phyloP scores from a whole-genome alignment of 108 stramenopile species.

The Nitzschia sp. region DNA sequence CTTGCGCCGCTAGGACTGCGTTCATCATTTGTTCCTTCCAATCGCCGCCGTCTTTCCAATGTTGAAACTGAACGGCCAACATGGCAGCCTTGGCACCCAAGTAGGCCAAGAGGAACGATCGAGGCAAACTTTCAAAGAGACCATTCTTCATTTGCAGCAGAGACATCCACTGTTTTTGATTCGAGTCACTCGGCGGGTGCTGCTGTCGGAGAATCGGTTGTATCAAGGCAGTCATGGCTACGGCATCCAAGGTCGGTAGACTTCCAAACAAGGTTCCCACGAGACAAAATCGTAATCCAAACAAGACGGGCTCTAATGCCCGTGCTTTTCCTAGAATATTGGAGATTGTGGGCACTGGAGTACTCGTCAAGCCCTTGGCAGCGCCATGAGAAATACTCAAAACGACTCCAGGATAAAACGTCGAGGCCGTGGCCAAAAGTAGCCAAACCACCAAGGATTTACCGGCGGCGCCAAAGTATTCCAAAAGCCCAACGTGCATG shows the following conservation, averaged over 20 bases:
- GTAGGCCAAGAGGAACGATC: neutral
- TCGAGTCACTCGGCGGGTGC: no score
- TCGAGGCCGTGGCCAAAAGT: constrained; percentile 4
- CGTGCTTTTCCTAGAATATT: constrained; percentile 17
- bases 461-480: constrained; percentile 12
- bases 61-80: neutral
- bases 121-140: neutral
- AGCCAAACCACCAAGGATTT: constrained; percentile 24
- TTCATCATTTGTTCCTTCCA: neutral
- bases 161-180: neutral
- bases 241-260: constrained; percentile 24
- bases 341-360: constrained; percentile 8
- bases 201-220: neutral
- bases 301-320: constrained; percentile 30
- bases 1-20: neutral
- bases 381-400: constrained; percentile 25
- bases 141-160: neutral
- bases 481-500: constrained; percentile 16
- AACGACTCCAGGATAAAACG: constrained; percentile 29
- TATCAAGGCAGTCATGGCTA: neutral
- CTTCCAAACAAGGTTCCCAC: constrained; percentile 16
- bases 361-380: constrained; percentile 10
- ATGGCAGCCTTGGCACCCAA: neutral
- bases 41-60: constrained; percentile 1
- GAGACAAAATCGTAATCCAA: constrained; percentile 29